These are phyloP conservation scores for Malassezia sp. DNA, from an alignment of 1,284 basidiomycete species.

Conservation along the genomic window DNA sequence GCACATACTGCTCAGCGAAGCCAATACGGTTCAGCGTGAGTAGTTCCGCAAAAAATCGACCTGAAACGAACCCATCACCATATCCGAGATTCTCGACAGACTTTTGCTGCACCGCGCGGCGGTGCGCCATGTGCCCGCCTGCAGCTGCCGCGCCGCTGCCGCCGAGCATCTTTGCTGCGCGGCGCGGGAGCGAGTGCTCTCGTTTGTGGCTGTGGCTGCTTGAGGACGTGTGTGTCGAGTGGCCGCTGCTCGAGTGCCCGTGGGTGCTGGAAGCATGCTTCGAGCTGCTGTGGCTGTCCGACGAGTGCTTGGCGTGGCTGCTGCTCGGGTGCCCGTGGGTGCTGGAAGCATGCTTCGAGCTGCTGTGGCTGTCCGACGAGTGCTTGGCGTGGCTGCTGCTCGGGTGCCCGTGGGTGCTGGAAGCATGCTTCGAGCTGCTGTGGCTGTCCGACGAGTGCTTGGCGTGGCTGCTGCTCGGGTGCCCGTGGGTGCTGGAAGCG, in stretches of 20 bases:
- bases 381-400: background rate
- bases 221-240: background rate
- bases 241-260: background rate
- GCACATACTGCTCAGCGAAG: conserved; percentile 14
- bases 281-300: background rate
- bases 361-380: background rate
- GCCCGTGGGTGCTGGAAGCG: background rate
- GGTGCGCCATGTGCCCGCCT: background rate
- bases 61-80: conserved; percentile 11
- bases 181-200: background rate
- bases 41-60: conserved; percentile 4
- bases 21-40: conserved; percentile 13
- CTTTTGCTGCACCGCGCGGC: background rate
- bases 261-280: too few species aligned
- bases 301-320: background rate
- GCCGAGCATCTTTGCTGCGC: background rate
- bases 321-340: too few species aligned
- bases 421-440: background rate
- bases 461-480: background rate
- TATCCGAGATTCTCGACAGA: conserved; percentile 6
- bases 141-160: background rate
- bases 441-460: background rate
- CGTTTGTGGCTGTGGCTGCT: background rate
- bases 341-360: background rate
- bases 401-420: background rate